Percentiles rank a stretch among this genome's conserved stretches.
These are phyloP conservation scores for Aspergillus ochraceoroseus DNA, from an alignment of 2,329 filamentous ascomycete genomes.

Conservation along the genomic window DNA sequence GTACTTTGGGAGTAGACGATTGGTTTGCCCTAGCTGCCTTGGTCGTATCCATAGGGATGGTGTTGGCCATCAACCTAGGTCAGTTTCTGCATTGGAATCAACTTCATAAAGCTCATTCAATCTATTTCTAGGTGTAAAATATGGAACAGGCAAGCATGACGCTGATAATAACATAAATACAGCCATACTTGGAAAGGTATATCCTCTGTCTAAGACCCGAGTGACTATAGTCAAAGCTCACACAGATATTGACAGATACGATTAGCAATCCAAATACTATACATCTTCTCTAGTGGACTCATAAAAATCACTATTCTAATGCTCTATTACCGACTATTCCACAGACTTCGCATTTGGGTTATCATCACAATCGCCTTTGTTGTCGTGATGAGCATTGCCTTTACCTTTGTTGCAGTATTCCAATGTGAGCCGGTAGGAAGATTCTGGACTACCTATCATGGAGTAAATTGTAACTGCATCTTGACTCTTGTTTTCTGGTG, in stretches of 20 bases:
- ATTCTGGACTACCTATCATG: neutral
- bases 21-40: neutral
- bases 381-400: neutral
- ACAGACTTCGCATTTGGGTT: neutral
- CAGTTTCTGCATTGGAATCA: no score
- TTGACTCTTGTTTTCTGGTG: neutral
- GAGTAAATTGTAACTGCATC: neutral
- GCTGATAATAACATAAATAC: neutral
- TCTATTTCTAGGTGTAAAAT: neutral
- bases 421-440: neutral
- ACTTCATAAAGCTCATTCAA: neutral
- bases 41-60: neutral
- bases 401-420: constrained; percentile 2
- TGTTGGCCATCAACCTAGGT: neutral
- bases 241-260: no score
- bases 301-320: constrained; percentile 1
- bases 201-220: no score
- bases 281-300: neutral
- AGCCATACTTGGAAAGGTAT: neutral
- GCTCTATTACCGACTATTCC: constrained; percentile 1
- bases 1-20: neutral
- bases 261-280: neutral
- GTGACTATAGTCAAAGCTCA: no score
- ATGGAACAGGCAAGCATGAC: neutral
- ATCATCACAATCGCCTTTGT: neutral